Conservation (phyloP, 2,329 filamentous ascomycete genomes). For the Tolypocladium tropicale region DNA sequence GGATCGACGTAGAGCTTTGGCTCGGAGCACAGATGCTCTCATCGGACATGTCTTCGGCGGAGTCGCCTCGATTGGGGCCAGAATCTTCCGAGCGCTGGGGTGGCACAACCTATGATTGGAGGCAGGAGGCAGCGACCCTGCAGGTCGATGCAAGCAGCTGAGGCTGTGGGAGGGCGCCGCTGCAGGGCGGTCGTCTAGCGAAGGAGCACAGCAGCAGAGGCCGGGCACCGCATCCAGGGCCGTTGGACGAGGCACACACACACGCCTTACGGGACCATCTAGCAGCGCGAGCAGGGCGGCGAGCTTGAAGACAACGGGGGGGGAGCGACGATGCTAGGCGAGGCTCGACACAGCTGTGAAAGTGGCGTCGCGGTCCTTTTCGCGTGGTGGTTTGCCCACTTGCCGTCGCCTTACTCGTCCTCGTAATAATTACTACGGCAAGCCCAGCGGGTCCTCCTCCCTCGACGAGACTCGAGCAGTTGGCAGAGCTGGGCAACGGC, state of each 20-base stretch:
- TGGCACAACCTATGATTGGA: constrained; percentile 16
- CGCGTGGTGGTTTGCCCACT: background rate
- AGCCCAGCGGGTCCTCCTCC: background rate
- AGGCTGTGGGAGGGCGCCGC: background rate
- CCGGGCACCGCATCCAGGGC: constrained; percentile 1
- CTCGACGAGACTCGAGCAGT: background rate
- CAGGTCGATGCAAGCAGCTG: constrained; percentile 12
- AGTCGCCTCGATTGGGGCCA: constrained; percentile 10
- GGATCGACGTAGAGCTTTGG: constrained; percentile 1
- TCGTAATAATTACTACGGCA: background rate
- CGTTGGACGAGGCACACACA: too few species aligned
- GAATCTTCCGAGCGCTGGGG: constrained; percentile 11
- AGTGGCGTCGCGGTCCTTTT: background rate
- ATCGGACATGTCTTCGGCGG: constrained; percentile 7
- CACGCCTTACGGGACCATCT: background rate
- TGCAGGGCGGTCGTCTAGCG: background rate
- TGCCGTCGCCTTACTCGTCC: background rate
- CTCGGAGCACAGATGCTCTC: constrained; percentile 5
- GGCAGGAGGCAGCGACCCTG: constrained; percentile 9
- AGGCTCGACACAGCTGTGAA: background rate
- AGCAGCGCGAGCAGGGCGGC: background rate
- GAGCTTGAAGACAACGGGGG: background rate
- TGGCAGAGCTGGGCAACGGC: background rate
- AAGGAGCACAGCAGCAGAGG: background rate
- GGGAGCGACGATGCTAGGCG: background rate